Evolutionary conservation across 495 filamentous ascomycete genomes (phyloP).

Genomic region (Podospora conica): DNA sequence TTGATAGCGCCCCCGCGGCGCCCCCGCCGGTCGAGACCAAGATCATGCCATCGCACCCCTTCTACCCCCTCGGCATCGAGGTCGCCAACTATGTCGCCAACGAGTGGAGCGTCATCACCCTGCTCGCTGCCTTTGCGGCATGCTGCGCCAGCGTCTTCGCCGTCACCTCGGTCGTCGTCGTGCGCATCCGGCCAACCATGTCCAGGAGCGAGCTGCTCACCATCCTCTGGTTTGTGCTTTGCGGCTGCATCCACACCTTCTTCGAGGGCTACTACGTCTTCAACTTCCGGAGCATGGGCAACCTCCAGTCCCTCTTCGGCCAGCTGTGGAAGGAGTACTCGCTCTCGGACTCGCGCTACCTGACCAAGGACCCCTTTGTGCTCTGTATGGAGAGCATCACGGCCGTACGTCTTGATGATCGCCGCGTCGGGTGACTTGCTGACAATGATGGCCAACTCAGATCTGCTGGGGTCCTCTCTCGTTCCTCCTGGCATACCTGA

Average conservation of each 20-base stretch:
- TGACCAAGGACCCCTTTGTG: constrained; percentile 73
- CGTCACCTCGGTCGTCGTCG: constrained; percentile 33
- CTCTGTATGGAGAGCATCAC: constrained; percentile 82
- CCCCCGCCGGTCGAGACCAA: neutral
- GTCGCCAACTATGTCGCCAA: constrained; percentile 46
- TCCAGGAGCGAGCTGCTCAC: constrained; percentile 34
- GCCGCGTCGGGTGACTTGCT: neutral
- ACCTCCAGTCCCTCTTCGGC: constrained; percentile 51
- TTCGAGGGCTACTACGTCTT: constrained; percentile 72
- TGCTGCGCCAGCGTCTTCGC: constrained; percentile 38
- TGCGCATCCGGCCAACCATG: constrained; percentile 28
- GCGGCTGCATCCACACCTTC: constrained; percentile 51
- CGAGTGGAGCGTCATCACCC: constrained; percentile 32
- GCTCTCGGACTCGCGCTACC: constrained; percentile 74
- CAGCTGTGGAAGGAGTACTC: constrained; percentile 91
- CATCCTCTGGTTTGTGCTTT: constrained; percentile 51
- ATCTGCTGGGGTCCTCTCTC: constrained; percentile 52
- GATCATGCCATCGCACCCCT: constrained; percentile 36
- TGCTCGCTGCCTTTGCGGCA: constrained; percentile 39
- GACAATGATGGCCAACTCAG: neutral
- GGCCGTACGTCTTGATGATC: constrained; percentile 49
- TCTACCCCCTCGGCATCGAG: constrained; percentile 40
- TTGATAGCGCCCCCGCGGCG: neutral
- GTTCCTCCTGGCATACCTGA: constrained; percentile 41
- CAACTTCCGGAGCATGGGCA: constrained; percentile 48